phyloP scores from a whole-genome alignment of 805 yeast species.

The Yamadazyma scolyti region DNA sequence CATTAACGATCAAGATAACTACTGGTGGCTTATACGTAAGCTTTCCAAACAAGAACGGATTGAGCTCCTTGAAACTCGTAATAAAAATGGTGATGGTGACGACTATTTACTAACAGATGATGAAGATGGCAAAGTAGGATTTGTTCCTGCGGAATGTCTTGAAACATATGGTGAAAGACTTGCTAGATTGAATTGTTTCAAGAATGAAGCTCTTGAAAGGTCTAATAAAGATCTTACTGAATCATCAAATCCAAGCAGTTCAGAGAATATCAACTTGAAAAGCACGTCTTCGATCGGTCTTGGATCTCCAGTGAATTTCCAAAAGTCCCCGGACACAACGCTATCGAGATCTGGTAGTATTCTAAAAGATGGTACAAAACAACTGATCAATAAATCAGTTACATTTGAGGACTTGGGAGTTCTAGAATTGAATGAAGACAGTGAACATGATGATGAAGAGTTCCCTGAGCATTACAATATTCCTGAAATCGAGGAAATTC shows the following conservation, averaged over 20 bases:
- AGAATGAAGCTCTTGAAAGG: slow-evolving; percentile 70
- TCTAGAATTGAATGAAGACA: slow-evolving; percentile 18
- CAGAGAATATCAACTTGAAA: slow-evolving; percentile 7
- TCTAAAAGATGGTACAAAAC: slow-evolving; percentile 12
- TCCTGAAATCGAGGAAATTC: slow-evolving; percentile 10
- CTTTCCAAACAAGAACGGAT: slow-evolving; percentile 33
- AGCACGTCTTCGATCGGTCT: slow-evolving; percentile 6
- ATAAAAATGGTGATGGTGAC: slow-evolving; percentile 10
- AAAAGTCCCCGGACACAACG: slow-evolving; percentile 12
- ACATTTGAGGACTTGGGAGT: slow-evolving; percentile 36
- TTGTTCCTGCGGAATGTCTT: slow-evolving; percentile 93
- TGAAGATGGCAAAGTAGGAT: slow-evolving; percentile 77
- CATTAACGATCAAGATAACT: slow-evolving; percentile 84
- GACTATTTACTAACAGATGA: slow-evolving; percentile 16
- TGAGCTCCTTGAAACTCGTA: slow-evolving; percentile 10
- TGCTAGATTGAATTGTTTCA: slow-evolving; percentile 89
- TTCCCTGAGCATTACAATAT: slow-evolving; percentile 13
- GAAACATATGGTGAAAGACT: slow-evolving; percentile 89
- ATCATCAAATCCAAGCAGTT: slow-evolving; percentile 8
- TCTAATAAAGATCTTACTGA: slow-evolving; percentile 12
- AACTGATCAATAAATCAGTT: slow-evolving; percentile 27
- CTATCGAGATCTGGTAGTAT: slow-evolving; percentile 14
- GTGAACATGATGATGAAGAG: slow-evolving; percentile 13
- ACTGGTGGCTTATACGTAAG: slow-evolving; percentile 90
- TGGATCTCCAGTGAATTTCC: slow-evolving; percentile 13